Percentiles rank a stretch among this genome's conserved stretches.
phyloP scores from a whole-genome alignment of 1,284 basidiomycete species.

The Austropuccinia psidii region DNA sequence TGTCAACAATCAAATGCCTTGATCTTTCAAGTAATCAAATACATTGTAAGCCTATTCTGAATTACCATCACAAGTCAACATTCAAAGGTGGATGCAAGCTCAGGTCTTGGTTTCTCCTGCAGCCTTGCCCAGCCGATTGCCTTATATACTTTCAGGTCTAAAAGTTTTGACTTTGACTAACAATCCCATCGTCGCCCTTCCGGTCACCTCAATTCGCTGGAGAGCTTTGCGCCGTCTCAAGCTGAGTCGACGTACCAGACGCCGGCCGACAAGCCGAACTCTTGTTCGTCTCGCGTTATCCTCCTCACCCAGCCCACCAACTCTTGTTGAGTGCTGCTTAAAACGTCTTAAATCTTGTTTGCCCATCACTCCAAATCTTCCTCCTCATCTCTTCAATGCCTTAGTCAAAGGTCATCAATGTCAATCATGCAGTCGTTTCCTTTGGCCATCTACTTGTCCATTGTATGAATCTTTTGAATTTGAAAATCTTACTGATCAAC shows the following conservation, averaged over 20 bases:
- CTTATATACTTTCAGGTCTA: neutral
- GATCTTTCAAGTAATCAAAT: neutral
- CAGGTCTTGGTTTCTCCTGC: neutral
- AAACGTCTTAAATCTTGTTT: neutral
- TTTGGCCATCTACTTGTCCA: constrained; percentile 78
- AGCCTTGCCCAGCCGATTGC: neutral
- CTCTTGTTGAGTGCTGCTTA: constrained; percentile 11
- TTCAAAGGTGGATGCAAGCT: no score
- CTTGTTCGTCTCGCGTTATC: neutral
- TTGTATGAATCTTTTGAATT: constrained; percentile 63
- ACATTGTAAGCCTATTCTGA: neutral
- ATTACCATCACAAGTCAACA: no score
- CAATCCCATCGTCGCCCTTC: constrained; percentile 9
- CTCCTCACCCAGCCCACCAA: neutral
- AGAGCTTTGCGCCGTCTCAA: neutral
- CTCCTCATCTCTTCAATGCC: neutral
- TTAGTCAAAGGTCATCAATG: neutral
- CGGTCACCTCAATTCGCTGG: neutral
- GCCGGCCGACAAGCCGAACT: neutral
- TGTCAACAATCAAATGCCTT: neutral
- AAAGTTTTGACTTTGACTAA: neutral
- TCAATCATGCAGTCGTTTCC: constrained; percentile 98
- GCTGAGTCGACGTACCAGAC: neutral
- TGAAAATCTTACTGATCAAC: no score
- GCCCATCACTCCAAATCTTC: neutral